These are phyloP conservation scores for Pueraria montana DNA, from an alignment of 306 rosid species.

Conservation along the genomic window DNA sequence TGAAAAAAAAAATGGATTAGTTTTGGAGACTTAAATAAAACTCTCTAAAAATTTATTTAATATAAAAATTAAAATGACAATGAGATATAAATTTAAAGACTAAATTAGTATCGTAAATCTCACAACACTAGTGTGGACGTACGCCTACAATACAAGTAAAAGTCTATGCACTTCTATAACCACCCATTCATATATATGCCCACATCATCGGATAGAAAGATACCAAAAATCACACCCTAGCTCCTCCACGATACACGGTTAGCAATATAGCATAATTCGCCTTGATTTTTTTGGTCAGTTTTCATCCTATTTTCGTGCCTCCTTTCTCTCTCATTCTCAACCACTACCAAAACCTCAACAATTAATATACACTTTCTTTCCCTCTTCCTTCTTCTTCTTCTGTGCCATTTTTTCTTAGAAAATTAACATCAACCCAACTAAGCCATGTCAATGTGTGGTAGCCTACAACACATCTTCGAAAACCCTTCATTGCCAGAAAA, in stretches of 20 bases:
- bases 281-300: conserved; percentile 39
- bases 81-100: too few relatives aligned
- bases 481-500: conserved; percentile 71
- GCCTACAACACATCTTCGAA: conserved; percentile 80
- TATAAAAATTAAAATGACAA: too few relatives aligned
- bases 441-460: conserved; percentile 78
- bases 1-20: too few relatives aligned
- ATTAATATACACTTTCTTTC: not conserved
- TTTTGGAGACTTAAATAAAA: too few relatives aligned
- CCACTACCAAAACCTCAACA: conserved; percentile 31
- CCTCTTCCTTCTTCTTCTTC: not conserved
- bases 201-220: conserved; percentile 39
- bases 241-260: conserved; percentile 14
- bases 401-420: not conserved
- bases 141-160: not conserved
- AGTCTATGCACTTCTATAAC: conserved; percentile 33
- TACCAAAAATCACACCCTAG: conserved; percentile 35
- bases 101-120: too few relatives aligned
- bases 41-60: too few relatives aligned
- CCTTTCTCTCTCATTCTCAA: conserved; percentile 31
- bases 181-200: conserved; percentile 49
- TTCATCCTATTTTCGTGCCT: conserved; percentile 63
- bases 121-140: not conserved
- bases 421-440: not conserved
- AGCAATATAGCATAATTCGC: conserved; percentile 41